Conservation (phyloP, 768 basidiomycete species). For the Pleurotus tuoliensis region DNA sequence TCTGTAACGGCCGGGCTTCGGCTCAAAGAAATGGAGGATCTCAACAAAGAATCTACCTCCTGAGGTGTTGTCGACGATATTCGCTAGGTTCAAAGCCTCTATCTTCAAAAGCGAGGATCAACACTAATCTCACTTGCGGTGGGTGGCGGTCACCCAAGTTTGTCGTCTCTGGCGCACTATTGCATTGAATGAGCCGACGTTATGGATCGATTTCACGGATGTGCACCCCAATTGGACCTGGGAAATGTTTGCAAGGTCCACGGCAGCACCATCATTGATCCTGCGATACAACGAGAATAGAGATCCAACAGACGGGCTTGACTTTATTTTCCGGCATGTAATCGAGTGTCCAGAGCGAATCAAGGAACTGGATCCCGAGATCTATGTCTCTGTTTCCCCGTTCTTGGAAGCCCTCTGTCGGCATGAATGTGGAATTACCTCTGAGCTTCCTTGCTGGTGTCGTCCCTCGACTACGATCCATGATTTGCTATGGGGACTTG, state of each 20-base stretch:
- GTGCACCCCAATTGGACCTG: neutral
- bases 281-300: too few species aligned
- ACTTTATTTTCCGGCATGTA: too few species aligned
- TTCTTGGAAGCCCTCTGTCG: neutral
- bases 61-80: neutral
- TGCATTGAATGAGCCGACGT: neutral
- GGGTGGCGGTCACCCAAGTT: neutral
- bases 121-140: neutral
- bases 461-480: neutral
- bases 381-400: neutral
- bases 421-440: neutral
- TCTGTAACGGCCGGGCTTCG: too few species aligned
- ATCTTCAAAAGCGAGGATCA: too few species aligned
- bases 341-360: too few species aligned
- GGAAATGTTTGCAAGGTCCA: neutral
- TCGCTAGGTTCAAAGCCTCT: neutral
- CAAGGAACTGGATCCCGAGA: neutral
- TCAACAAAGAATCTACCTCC: neutral
- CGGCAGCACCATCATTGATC: too few species aligned
- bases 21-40: too few species aligned
- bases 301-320: too few species aligned
- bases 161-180: neutral
- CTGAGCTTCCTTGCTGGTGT: neutral
- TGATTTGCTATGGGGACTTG: neutral
- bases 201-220: neutral